A percentile compares a stretch with the other conserved stretches of the same genome.
These are phyloP conservation scores for Corinectria fuckeliana DNA, from an alignment of 2,329 filamentous ascomycete genomes.

Conservation along the genomic window DNA sequence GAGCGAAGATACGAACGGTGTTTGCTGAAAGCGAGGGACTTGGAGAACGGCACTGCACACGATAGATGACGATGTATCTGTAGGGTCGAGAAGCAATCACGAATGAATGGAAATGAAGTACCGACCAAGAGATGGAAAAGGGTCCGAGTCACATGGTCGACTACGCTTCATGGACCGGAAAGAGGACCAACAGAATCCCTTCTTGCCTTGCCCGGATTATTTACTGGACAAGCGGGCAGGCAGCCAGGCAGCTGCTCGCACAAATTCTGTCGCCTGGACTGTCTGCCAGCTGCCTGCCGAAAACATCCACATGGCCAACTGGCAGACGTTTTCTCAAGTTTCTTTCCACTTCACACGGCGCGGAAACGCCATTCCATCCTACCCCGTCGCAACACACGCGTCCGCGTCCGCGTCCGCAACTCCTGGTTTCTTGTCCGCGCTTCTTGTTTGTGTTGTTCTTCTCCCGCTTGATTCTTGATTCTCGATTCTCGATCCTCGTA, in stretches of 20 bases:
- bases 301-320: background rate
- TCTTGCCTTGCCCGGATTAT: background rate
- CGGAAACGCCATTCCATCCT: constrained; percentile 5
- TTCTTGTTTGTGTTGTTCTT: background rate
- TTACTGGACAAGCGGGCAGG: background rate
- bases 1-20: constrained; percentile 1
- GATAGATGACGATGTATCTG: background rate
- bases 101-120: background rate
- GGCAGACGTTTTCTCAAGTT: background rate
- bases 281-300: constrained; percentile 16
- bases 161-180: constrained; percentile 2
- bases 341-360: background rate
- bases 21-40: background rate
- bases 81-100: background rate
- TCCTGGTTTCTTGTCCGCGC: background rate
- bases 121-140: background rate
- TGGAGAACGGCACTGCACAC: background rate
- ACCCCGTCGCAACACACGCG: background rate
- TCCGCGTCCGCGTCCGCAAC: background rate
- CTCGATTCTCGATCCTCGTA: background rate
- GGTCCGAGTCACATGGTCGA: constrained; percentile 4
- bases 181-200: background rate
- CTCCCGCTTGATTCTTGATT: background rate
- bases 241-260: background rate
- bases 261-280: background rate